Evolutionary conservation across 192 early-diverging fungal species (phyloP).

Genomic region (Entophlyctis luteolus): DNA sequence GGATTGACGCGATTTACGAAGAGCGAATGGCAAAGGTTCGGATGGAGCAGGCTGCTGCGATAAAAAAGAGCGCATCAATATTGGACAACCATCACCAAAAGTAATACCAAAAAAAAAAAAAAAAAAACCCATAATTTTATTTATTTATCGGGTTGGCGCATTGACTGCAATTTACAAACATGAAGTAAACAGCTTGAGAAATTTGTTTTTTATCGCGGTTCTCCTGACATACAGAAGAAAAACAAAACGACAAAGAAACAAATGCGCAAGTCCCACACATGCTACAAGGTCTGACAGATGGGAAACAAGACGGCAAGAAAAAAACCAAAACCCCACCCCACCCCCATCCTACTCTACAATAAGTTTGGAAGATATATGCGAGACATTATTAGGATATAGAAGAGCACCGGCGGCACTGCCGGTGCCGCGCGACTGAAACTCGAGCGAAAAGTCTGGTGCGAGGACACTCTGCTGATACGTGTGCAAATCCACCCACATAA

Average conservation of each 20-base stretch:
- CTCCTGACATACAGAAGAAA: too few species aligned
- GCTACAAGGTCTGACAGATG: neutral
- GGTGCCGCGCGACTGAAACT: neutral
- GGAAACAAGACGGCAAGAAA: neutral
- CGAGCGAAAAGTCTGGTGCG: neutral
- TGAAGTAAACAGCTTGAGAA: neutral
- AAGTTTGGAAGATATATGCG: neutral
- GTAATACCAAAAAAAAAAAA: too few species aligned
- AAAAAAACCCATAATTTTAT: too few species aligned
- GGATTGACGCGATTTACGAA: constrained; percentile 22
- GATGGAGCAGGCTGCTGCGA: neutral
- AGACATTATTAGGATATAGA: neutral
- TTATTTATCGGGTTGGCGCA: too few species aligned
- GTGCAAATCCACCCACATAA: neutral
- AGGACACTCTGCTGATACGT: constrained; percentile 4
- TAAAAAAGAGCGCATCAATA: neutral
- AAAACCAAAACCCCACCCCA: too few species aligned
- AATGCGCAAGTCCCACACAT: neutral
- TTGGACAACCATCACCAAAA: too few species aligned
- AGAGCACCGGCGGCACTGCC: neutral
- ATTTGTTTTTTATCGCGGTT: too few species aligned
- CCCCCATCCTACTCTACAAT: neutral
- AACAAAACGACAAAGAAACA: neutral
- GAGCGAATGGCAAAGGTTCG: constrained; percentile 22
- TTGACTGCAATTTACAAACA: neutral